Percentiles rank a stretch among this genome's conserved stretches.
These are phyloP conservation scores for Mortierella hygrophila DNA, from an alignment of 192 early-diverging fungal genomes.

Conservation along the genomic window DNA sequence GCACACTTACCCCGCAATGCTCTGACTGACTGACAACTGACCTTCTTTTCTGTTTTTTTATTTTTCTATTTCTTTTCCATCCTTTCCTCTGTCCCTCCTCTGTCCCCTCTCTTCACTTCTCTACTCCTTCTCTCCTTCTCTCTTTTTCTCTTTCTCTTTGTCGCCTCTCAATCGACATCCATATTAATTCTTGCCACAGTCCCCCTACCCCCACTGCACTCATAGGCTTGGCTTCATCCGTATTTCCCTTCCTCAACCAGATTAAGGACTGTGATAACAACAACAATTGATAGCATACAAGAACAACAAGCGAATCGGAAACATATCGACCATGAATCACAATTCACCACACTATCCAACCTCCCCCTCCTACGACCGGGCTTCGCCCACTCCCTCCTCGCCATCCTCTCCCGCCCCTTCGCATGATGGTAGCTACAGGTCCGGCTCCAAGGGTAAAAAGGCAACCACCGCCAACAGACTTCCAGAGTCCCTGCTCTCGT, in stretches of 20 bases:
- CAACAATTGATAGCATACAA: background rate
- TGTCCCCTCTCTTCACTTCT: background rate
- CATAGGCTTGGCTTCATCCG: background rate
- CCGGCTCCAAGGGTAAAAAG: conserved; percentile 40
- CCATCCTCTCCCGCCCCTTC: conserved; percentile 55
- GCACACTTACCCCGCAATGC: background rate
- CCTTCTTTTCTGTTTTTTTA: background rate
- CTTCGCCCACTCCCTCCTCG: conserved; percentile 49
- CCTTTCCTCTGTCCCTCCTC: background rate
- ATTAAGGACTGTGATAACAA: background rate
- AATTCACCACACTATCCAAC: conserved; percentile 52
- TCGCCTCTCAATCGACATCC: background rate
- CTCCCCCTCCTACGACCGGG: conserved; percentile 47
- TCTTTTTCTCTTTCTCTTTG: no score
- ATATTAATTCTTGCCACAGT: background rate
- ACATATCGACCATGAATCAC: conserved; percentile 37
- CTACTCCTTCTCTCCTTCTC: background rate
- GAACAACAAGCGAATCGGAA: background rate
- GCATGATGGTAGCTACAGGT: conserved; percentile 50
- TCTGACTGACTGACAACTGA: background rate
- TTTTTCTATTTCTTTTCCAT: background rate
- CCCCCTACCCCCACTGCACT: background rate
- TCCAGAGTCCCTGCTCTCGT: conserved; percentile 53
- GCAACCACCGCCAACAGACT: conserved; percentile 32
- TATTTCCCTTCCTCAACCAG: background rate